Percentiles rank a stretch among this genome's conserved stretches.
Evolutionary conservation across 1,284 basidiomycete genomes (phyloP).

Genomic region (Boletus sp.): DNA sequence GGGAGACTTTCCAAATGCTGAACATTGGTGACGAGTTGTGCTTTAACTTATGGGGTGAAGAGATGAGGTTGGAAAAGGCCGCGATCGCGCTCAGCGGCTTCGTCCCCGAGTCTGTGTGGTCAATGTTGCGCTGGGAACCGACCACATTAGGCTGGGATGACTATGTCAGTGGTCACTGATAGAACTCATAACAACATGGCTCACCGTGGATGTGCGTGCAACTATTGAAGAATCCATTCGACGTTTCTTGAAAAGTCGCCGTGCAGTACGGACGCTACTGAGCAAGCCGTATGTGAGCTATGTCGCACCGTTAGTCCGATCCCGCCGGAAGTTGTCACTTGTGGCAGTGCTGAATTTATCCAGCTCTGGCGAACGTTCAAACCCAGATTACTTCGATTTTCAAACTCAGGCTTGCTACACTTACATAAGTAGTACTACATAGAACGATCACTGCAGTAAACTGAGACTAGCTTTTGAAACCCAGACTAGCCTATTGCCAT

Average conservation of each 20-base stretch:
- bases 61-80: slow-evolving; percentile 6
- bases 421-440: no score
- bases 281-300: no score
- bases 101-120: not conserved
- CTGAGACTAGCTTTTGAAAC: no score
- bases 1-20: not conserved
- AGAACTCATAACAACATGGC: not conserved
- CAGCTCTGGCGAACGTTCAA: no score
- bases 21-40: not conserved
- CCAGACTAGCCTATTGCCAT: no score
- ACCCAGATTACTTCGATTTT: no score
- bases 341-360: no score
- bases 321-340: no score
- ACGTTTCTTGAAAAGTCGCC: not conserved
- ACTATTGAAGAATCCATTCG: not conserved
- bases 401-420: no score
- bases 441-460: no score
- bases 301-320: no score
- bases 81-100: slow-evolving; percentile 4
- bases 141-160: not conserved
- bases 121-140: not conserved
- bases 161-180: not conserved
- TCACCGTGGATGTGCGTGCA: not conserved
- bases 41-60: not conserved
- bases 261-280: not conserved